A percentile compares a stretch with the other conserved stretches of the same genome.
Conservation (phyloP, 192 early-diverging fungal genomes). For the Podila clonocystis region DNA sequence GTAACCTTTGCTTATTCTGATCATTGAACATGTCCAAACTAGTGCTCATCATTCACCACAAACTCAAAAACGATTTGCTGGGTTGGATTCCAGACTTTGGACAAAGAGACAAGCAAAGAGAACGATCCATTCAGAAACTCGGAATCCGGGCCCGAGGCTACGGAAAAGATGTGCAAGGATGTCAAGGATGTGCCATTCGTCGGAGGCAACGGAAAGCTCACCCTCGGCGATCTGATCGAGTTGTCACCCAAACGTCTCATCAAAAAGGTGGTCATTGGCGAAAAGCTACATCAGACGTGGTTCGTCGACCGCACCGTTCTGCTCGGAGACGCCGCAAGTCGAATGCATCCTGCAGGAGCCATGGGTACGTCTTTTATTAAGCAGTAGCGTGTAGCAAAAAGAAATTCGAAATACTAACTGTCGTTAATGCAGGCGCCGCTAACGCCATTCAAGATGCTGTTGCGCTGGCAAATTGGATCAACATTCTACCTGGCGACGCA, state of each 20-base stretch:
- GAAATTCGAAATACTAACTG: not conserved
- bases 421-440: slow-evolving; percentile 7
- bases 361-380: not conserved
- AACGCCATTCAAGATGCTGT: slow-evolving; percentile 40
- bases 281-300: slow-evolving; percentile 30
- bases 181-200: slow-evolving; percentile 10
- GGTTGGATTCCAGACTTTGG: not conserved
- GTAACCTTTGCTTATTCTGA: too few species aligned
- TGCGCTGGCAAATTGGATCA: slow-evolving; percentile 28
- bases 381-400: not conserved
- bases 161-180: not conserved
- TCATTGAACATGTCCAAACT: too few species aligned
- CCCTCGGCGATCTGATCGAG: slow-evolving; percentile 28
- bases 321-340: slow-evolving; percentile 21
- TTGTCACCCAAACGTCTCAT: slow-evolving; percentile 17
- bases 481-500: not conserved
- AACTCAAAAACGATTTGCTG: slow-evolving; percentile 12
- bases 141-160: slow-evolving; percentile 21
- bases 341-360: not conserved
- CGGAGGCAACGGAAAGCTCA: slow-evolving; percentile 7
- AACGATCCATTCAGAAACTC: slow-evolving; percentile 13
- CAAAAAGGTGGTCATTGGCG: slow-evolving; percentile 19
- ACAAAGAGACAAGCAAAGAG: slow-evolving; percentile 1
- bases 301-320: slow-evolving; percentile 5
- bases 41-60: not conserved